Evolutionary conservation across 306 rosid genomes (phyloP).

Genomic region (Vigna radiata): DNA sequence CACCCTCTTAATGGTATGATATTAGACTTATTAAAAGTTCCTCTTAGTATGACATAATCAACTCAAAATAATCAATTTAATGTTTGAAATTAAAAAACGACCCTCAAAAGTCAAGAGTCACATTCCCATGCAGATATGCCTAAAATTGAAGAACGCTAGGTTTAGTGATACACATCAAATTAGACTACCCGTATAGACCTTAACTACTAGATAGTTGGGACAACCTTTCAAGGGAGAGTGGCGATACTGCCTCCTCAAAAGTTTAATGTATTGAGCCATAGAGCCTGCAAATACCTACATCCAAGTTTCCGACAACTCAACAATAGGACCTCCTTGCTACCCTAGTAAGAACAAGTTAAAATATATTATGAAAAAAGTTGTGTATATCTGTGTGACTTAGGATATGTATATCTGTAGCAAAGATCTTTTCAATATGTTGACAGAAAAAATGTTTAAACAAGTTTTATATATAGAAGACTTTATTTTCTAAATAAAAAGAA

Average conservation of each 20-base stretch:
- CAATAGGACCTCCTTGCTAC: slow-evolving; percentile 41
- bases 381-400: slow-evolving; percentile 19
- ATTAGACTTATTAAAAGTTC: slow-evolving; percentile 28
- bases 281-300: slow-evolving; percentile 42
- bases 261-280: slow-evolving; percentile 34
- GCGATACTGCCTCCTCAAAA: slow-evolving; percentile 39
- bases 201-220: slow-evolving; percentile 28
- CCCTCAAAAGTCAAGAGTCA: slow-evolving; percentile 14
- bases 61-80: slow-evolving; percentile 32
- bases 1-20: background rate
- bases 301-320: slow-evolving; percentile 38
- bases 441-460: slow-evolving; percentile 24
- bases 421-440: slow-evolving; percentile 19
- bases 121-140: slow-evolving; percentile 32
- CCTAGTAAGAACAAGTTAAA: slow-evolving; percentile 39
- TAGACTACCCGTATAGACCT: slow-evolving; percentile 33
- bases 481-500: slow-evolving; percentile 5
- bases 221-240: slow-evolving; percentile 34
- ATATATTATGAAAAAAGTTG: slow-evolving; percentile 5
- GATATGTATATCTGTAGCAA: slow-evolving; percentile 34
- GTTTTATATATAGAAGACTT: slow-evolving; percentile 13
- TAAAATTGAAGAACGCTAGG: slow-evolving; percentile 17
- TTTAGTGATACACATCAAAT: slow-evolving; percentile 32
- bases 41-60: slow-evolving; percentile 32
- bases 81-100: slow-evolving; percentile 34